Percentiles rank a stretch among this genome's conserved stretches.
Evolutionary conservation across 305 asterid species (phyloP).

Genomic region (Rubia peregrina): DNA sequence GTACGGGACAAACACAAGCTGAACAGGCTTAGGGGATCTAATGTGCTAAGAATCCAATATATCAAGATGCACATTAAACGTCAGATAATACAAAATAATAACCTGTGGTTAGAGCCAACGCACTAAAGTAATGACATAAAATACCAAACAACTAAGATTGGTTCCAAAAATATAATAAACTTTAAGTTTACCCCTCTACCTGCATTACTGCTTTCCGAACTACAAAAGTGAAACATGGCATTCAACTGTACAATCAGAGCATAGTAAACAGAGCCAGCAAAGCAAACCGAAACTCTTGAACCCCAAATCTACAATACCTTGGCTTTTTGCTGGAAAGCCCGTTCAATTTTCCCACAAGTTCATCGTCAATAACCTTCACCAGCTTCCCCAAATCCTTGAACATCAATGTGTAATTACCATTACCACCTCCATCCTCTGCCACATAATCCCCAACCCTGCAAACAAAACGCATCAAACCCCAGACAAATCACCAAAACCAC

Average conservation of each 20-base stretch:
- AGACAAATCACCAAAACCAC: background rate
- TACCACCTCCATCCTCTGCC: slow-evolving; percentile 33
- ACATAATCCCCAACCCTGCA: slow-evolving; percentile 49
- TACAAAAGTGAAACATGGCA: slow-evolving; percentile 17
- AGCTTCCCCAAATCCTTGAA: slow-evolving; percentile 73
- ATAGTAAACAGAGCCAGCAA: background rate
- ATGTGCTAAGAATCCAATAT: background rate
- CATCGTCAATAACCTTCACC: slow-evolving; percentile 38
- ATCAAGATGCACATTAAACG: background rate
- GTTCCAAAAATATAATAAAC: background rate
- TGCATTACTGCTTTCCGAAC: slow-evolving; percentile 28
- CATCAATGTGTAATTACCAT: slow-evolving; percentile 42
- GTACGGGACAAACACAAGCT: background rate
- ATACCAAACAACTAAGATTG: background rate
- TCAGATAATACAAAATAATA: background rate
- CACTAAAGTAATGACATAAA: background rate
- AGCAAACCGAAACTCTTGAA: background rate
- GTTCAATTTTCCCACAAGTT: slow-evolving; percentile 35
- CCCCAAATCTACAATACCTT: slow-evolving; percentile 29
- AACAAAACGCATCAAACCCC: slow-evolving; percentile 11
- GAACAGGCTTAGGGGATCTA: background rate
- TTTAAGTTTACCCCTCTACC: slow-evolving; percentile 43
- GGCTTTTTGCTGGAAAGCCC: slow-evolving; percentile 32
- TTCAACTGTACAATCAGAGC: background rate
- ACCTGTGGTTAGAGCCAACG: background rate